Base-by-base conservation (phyloP, 2,329 filamentous ascomycete species). In the Hortaea werneckii region DNA sequence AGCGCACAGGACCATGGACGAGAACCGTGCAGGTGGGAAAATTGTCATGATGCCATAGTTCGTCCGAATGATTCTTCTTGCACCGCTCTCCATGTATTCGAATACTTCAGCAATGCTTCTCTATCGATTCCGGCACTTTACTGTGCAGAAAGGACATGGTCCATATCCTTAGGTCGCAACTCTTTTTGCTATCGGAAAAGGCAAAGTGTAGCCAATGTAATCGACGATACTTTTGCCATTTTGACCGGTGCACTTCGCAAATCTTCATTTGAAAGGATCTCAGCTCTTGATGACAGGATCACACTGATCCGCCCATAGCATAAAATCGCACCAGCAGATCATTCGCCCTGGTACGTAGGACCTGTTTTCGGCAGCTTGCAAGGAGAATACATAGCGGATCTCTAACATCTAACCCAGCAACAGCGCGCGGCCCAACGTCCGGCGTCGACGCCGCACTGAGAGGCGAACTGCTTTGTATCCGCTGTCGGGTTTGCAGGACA, bases 1-100 rank as follows among this genome's bases (percentile, higher is more conserved):
- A 47, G 71, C 69, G 2, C 70, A 73, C 59, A 53, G 57, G 13
- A 57, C 58, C 39, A 72, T 72, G 70, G 70, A 73, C 47, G 59
- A 63, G 40, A 69, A 69, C 50, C 60, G 55, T 34, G 69, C 67
- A 0, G 63, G 63, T 8, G 71, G 69, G 8, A 73, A 73, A 51
- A 66, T 72, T 12, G 46, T 48, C 8, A 35, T 45, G 32, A 20
- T 20, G 20, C 20, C 20, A 20, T 20, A 20, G 20, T 20, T 20
- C 20, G 20, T 20, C 20, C 20, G 2, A 20, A 20, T 37, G 20
- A 20, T 20, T 20, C 20, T 2, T 20, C 20, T 20, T 20, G 20
- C 20, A 20, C 20, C 20, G 20, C 20, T 20, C 20, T 20, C 4
- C 20, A 20, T 20, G 20, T 20, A 20, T 2, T 20, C 4, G 20